Base-by-base conservation (phyloP, 176 grass and related monocot genomes). In the Pharus latifolius region DNA sequence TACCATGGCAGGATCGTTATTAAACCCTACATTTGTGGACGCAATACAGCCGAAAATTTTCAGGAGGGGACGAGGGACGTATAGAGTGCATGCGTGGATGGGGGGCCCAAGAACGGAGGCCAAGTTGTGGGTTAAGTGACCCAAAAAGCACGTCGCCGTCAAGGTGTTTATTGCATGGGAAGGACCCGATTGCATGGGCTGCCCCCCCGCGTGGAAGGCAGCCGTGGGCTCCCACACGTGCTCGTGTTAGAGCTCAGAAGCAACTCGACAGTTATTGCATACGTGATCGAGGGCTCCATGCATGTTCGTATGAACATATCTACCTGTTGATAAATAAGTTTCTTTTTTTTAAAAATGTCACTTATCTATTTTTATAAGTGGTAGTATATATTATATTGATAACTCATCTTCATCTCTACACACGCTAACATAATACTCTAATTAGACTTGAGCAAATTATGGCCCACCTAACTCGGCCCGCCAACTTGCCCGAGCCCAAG, bases 111-210 rank as follows among this genome's bases (percentile, higher is more conserved):
- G 60, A 11, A 14, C 12, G 28, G 33, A 12, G 22, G 1, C 16
- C 49, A 74, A 73, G 56, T 37, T 50, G 29, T 43, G 34, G 26
- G 54, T 47, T n/a, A 60, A 58, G 56, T 74, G 70, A 25, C 67
- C n/a, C 59, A 58, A 74, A 45, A 38, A 54, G 82, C 61, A 32
- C 55, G 83, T 85, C 76, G 63, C 82, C 75, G 69, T 84, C 77
- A 50, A 34, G 59, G 70, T 52, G 66, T 86, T 75, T 44, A 76
- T 58, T 62, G 64, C 49, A 50, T 63, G 37, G 47, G 72, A 17
- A 1, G 45, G 75, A 29, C 50, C 70, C 83, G 54, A 11, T 23
- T 63, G 69, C 70, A 70, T 80, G 67, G 69, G 16, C 48, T 76
- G 71, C 49, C 34, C 55, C 50, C 63, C 33, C 10, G 32, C 42